A percentile compares a stretch with the other conserved stretches of the same genome.
These are phyloP conservation scores for Dothideomycetes sp. DNA, from an alignment of 2,329 filamentous ascomycete species.

Conservation along the genomic window DNA sequence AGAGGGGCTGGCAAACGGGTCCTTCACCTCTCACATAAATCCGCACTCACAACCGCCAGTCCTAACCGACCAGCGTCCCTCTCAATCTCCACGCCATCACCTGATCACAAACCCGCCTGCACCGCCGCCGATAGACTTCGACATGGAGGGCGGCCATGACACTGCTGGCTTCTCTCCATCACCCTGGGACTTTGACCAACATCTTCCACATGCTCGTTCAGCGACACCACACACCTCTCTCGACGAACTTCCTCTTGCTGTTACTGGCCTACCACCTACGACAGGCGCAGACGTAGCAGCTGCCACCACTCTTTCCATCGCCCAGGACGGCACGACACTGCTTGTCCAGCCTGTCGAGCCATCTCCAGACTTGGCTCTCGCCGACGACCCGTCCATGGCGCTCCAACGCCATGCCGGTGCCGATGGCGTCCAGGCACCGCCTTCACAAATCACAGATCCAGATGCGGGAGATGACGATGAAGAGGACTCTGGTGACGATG, in stretches of 20 bases:
- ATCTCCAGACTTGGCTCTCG: neutral
- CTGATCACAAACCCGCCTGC: neutral
- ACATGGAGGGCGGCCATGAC: conserved; percentile 7
- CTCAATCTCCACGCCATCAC: neutral
- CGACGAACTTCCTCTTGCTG: neutral
- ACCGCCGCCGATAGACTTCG: neutral
- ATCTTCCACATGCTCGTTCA: neutral
- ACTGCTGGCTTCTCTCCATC: neutral
- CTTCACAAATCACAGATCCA: neutral
- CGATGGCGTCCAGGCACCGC: neutral
- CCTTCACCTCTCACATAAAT: neutral
- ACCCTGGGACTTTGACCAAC: neutral
- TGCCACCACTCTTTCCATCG: neutral
- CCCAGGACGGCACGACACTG: neutral
- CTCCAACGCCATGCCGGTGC: conserved; percentile 11
- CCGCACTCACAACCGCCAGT: neutral
- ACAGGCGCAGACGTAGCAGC: neutral
- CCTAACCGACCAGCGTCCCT: neutral
- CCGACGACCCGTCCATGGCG: neutral
- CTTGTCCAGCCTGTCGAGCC: neutral
- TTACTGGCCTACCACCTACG: neutral
- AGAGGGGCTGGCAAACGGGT: neutral
- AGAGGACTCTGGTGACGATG: conserved; percentile 15
- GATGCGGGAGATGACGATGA: conserved; percentile 14
- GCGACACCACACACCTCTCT: neutral